Conservation (phyloP, 2,329 filamentous ascomycete species). For the Aspergillus chevalieri region DNA sequence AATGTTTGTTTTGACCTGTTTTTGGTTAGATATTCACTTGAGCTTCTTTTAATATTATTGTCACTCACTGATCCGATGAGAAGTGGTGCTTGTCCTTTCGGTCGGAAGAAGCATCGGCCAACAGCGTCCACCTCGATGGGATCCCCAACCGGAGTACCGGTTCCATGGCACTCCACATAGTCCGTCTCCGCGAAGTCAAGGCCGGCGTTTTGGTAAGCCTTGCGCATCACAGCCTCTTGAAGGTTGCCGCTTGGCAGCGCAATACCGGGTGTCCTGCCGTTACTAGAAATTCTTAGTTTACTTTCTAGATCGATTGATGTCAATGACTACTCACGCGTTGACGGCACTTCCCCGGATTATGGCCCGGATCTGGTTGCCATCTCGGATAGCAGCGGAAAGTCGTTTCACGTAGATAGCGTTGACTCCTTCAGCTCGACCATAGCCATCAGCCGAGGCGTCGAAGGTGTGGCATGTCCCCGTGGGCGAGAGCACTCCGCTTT, state of each 20-base stretch:
- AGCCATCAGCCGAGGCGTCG: conserved; percentile 29
- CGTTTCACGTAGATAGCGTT: conserved; percentile 24
- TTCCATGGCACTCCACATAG: conserved; percentile 42
- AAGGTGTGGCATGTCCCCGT: conserved; percentile 31
- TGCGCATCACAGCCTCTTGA: conserved; percentile 35
- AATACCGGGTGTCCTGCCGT: conserved; percentile 16
- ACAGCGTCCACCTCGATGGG: conserved; percentile 23
- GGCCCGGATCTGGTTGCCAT: conserved; percentile 18
- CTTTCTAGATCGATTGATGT: background rate
- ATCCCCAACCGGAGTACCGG: conserved; percentile 34
- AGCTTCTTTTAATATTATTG: conserved; percentile 7
- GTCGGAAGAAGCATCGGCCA: conserved; percentile 4
- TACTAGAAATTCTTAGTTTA: background rate
- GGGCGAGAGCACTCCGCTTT: conserved; percentile 29
- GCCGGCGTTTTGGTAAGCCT: conserved; percentile 32
- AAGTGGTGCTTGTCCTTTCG: background rate
- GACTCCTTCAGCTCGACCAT: conserved; percentile 28
- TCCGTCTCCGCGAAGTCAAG: conserved; percentile 23
- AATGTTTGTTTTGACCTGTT: conserved; percentile 22
- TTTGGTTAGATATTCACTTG: too few relatives aligned
- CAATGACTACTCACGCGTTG: conserved; percentile 4
- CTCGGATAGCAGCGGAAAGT: conserved; percentile 39
- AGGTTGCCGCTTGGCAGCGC: conserved; percentile 23
- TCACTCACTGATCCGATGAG: conserved; percentile 3
- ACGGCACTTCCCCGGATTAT: conserved; percentile 11